Evolutionary conservation across 495 filamentous ascomycete genomes (phyloP), one percentile per base, ranked within the genome.

Genomic region (Paragyromitra xinjiangensis): DNA sequence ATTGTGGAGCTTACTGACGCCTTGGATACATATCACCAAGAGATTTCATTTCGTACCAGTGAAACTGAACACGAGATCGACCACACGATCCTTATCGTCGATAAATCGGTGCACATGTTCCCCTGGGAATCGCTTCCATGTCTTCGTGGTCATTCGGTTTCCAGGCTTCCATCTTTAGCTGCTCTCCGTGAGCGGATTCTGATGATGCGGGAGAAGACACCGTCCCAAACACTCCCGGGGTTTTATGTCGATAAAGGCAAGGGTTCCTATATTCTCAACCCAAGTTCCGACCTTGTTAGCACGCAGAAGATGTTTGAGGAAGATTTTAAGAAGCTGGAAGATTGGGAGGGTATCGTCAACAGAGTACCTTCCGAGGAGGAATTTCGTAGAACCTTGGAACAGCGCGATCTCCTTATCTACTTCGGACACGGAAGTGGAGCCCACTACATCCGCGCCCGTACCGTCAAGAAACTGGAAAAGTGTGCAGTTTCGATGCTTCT

Each of bases 91-190:
- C 86, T 99, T 2, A 90, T 99, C n/a, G 87, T 99, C 12, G 95
- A 99, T 82, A 97, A 97, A 83, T 85, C 91, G 16, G 85, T 98
- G 16, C 95, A 98, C 71, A 84, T 89, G 19, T 95, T 99, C 82
- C 95, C 95, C 0, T 99, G 96, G 95, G 95, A 99, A 81, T 97
- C 94, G 0, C 84, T 99, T 19, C 93, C 95, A 0, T 97, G 93
- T 79, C 86, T 99, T 67, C 88, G 92, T 61, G 88, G 88, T n/a
- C 87, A 90, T 24, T 90, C 94, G 0, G 90, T 98, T 29, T 94
- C 92, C 4, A 89, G 95, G 19, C 88, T 99, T 48, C 93, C 94
- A 1, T 95, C 92, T 4, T 85, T 99, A 29, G 90, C 89, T 62
- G 92, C 92, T 75, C 88, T 99, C 19, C 89, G 93, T 3, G 87